These are phyloP conservation scores for Mucor mucedo DNA, from an alignment of 371 early-diverging fungal species.

Conservation along the genomic window DNA sequence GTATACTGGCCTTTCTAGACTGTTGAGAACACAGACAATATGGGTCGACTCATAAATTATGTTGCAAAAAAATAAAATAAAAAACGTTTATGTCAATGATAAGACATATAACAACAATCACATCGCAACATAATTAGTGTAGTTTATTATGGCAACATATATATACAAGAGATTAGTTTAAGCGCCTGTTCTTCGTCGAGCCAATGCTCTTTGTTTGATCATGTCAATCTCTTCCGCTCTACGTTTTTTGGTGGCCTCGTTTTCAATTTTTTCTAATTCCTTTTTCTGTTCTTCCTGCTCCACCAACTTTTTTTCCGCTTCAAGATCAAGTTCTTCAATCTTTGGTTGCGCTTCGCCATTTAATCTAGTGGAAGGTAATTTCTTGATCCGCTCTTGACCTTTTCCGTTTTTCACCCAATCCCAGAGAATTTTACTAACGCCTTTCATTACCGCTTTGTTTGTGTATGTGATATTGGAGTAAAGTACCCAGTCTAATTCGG, in stretches of 20 bases:
- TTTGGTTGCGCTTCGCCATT: slow-evolving; percentile 49
- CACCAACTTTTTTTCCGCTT: slow-evolving; percentile 17
- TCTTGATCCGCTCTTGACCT: slow-evolving; percentile 41
- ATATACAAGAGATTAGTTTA: no score
- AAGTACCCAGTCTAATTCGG: slow-evolving; percentile 79
- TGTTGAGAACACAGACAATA: no score
- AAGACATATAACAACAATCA: no score
- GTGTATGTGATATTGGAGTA: slow-evolving; percentile 75
- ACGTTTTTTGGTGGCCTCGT: slow-evolving; percentile 28
- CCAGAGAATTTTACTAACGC: slow-evolving; percentile 64
- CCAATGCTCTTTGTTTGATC: slow-evolving; percentile 59
- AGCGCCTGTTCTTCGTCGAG: slow-evolving; percentile 36
- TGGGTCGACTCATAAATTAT: no score
- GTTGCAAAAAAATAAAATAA: no score
- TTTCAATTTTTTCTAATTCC: slow-evolving; percentile 12
- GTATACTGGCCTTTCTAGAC: no score
- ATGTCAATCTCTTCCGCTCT: slow-evolving; percentile 54
- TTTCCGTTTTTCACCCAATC: slow-evolving; percentile 56
- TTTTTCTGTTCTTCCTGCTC: slow-evolving; percentile 16
- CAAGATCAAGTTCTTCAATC: slow-evolving; percentile 33
- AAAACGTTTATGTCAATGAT: no score
- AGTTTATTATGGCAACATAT: no score
- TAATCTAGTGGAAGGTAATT: slow-evolving; percentile 39
- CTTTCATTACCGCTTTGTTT: slow-evolving; percentile 69
- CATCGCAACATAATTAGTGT: no score